These are phyloP conservation scores for Diaporthe sp. DNA, from an alignment of 2,329 filamentous ascomycete species.

Conservation along the genomic window DNA sequence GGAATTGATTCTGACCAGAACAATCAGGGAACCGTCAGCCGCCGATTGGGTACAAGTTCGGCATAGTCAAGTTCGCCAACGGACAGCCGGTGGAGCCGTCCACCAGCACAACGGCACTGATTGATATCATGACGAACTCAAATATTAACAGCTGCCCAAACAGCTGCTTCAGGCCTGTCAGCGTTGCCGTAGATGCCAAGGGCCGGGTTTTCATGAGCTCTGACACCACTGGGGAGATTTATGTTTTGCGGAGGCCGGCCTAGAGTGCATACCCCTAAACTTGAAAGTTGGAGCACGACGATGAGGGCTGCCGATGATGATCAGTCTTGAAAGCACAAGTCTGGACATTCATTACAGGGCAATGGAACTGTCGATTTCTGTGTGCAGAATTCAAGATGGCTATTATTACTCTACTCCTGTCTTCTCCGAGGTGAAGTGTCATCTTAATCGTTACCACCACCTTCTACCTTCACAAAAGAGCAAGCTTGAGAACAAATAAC, in stretches of 20 bases:
- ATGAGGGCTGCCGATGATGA: too few relatives aligned
- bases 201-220: conserved; percentile 73
- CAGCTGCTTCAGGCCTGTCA: conserved; percentile 73
- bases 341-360: background rate
- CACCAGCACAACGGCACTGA: conserved; percentile 61
- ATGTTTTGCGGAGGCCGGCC: conserved; percentile 57
- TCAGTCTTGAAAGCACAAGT: too few relatives aligned
- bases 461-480: too few relatives aligned
- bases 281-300: too few relatives aligned
- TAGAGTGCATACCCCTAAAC: too few relatives aligned
- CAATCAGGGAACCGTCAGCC: conserved; percentile 4
- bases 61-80: conserved; percentile 21
- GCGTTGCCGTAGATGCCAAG: conserved; percentile 64
- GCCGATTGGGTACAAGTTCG: conserved; percentile 2
- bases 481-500: too few relatives aligned
- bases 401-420: background rate
- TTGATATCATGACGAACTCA: conserved; percentile 68
- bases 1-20: background rate
- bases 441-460: too few relatives aligned
- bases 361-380: background rate
- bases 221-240: conserved; percentile 76
- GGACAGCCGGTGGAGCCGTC: conserved; percentile 57
- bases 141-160: conserved; percentile 68
- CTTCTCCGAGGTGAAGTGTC: too few relatives aligned
- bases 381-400: background rate